Base-by-base conservation (phyloP, 2,329 filamentous ascomycete genomes). In the Raffaelea deltoideospora region DNA sequence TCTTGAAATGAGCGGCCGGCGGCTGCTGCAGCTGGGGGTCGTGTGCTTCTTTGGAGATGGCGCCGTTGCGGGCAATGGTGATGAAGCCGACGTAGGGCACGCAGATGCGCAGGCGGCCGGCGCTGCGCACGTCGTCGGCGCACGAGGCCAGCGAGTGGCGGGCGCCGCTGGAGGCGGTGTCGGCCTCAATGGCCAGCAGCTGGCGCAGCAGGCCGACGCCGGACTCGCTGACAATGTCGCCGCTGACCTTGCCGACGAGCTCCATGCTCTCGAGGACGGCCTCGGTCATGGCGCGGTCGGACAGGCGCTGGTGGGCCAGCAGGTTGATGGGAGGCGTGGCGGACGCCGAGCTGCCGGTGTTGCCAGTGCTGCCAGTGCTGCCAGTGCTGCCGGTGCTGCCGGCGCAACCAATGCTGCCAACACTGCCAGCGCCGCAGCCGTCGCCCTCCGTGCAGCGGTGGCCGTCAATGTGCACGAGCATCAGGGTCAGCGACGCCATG, bases 81-180 rank as follows among this genome's bases (percentile, higher is more conserved):
- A 67, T 50, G 3, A 48, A 51, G 2, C 61, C 60, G 23, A 63
- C 52, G 30, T 61, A 59, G 0, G 64, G 64, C 14, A 67, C 56
- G 4, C 54, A 45, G 18, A 68, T 57, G 14, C 45, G 44, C 10
- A 48, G 42, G 15, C 28, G 20, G 31, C 37, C 33, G 18, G 35
- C 37, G 3, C 10, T 11, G 26, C 22, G 13, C 23, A 26, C 30
- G 35, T 31, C n/a, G 28, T 26, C 14, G 24, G 29, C 15, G 23
- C 37, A 23, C 3, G 38, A 34, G 15, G 22, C 37, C n/a, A 36
- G 28, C 3, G 29, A 23, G 3, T 22, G 23, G 17, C 35, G 33
- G 6, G 42, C 42, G 15, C 41, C 42, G 2, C 48, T 10, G 32
- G 17, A 38, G 31, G 49, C 50, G 3, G 35, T 35, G 21, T 55